Evolutionary conservation across 2,329 filamentous ascomycete species (phyloP), one percentile per base, ranked within the genome.

Genomic region (Pseudogymnoascus sp.): DNA sequence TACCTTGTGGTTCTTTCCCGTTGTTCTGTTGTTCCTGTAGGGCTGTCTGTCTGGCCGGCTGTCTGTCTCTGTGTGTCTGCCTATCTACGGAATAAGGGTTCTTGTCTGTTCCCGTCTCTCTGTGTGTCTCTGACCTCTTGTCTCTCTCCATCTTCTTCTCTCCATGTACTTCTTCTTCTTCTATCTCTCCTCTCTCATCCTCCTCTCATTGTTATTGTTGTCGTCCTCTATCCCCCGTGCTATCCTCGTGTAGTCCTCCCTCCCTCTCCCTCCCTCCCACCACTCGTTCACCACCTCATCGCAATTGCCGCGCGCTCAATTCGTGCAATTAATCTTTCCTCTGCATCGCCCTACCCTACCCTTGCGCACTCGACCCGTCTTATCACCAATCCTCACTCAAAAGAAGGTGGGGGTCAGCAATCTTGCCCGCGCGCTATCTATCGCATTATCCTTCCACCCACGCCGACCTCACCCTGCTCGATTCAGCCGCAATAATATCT

Each of bases 401-500:
- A 31, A 45, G 23, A 45, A 45, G 45, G 45, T 51, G 45, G 45
- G 43, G 45, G 45, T 51, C 45, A 25, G 6, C 45, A 51, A 51
- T 51, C 45, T n/a, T n/a, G n/a, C 43, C 45, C 23, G 23, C 45
- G 45, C 21, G 28, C 28, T 51, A 51, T n/a, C 14, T 51, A 51
- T 45, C 45, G 45, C 45, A n/a, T n/a, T n/a, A n/a, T n/a, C n/a
- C n/a, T n/a, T n/a, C n/a, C n/a, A n/a, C n/a, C n/a, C n/a, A 28
- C 23, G 14, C 21, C 45, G 4, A n/a, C 45, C 45, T 51, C 45
- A 28, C 6, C 7, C 45, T n/a, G 23, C 23, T 23, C 45, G 45
- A 51, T 51, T 51, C 45, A 51, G 45, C 45, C 45, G 45, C 45
- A 51, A 51, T 51, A 51, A 28, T 51, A 51, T 28, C 23, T 51